Base-by-base conservation (phyloP, 2,329 filamentous ascomycete genomes). In the Trichothecium sympodiale region DNA sequence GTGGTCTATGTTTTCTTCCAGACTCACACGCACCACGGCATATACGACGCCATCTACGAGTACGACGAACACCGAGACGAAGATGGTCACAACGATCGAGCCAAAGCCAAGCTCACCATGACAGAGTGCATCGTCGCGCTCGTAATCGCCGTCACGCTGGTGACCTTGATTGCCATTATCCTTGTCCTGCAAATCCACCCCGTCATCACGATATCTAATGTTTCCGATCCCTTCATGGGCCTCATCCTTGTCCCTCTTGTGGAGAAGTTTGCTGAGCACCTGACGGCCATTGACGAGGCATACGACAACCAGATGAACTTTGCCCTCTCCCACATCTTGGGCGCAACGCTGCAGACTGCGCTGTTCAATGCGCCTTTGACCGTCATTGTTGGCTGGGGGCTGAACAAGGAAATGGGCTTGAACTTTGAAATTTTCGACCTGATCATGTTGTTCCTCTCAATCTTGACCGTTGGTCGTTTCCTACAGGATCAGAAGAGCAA, bases 341-440 rank as follows among this genome's bases (percentile, higher is more conserved):
- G 85, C 32, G 80, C 86, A 3, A 89, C 83, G 1, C 80, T 94
- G 39, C 88, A 94, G 59, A 95, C 88, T 0, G 85, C 87, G 1
- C 71, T 94, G 23, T 77, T 94, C 52, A 94, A 93, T 53, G 85
- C 80, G 0, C 87, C 88, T 0, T 69, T 94, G 4, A 78, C 85
- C 7, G 77, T 94, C 25, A 68, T 94, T 27, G 80, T 93, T 33
- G 84, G 81, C 31, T 95, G 88, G 87, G 80, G 82, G 16, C 59
- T 87, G 26, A 59, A 60, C 38, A 77, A 77, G 47, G 51, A 65
- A 5, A 84, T 95, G 73, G 77, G 83, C 43, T 66, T 94, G 35
- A 80, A 86, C 52, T 94, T 94, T 53, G 83, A 91, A 47, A 68
- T 87, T 12, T 94, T 94, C 64, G 85, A 93, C 61, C 71, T 93